phyloP scores from a whole-genome alignment of 805 yeast genomes.

The Ogataea nonfermentans region DNA sequence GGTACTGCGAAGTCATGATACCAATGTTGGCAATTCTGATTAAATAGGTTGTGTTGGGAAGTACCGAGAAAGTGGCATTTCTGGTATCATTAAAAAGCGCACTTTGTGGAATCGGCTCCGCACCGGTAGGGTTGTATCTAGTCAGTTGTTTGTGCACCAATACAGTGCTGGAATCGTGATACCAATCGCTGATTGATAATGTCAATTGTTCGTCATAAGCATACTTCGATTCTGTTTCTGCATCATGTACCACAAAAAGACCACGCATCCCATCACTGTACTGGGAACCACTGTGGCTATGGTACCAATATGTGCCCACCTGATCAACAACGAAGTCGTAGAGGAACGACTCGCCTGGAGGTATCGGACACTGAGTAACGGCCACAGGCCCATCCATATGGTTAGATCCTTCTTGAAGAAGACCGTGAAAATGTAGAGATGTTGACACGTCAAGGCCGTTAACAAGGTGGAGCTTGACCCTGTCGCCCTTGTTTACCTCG shows the following conservation, averaged over 20 bases:
- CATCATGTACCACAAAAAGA: conserved; percentile 61
- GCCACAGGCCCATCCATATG: conserved; percentile 79
- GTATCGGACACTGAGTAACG: conserved; percentile 79
- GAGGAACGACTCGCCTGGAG: conserved; percentile 61
- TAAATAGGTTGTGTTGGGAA: conserved; percentile 60
- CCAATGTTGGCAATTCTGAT: conserved; percentile 67
- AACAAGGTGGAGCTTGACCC: conserved; percentile 55
- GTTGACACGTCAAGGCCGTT: conserved; percentile 58
- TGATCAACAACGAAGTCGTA: conserved; percentile 75
- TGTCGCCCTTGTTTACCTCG: conserved; percentile 62
- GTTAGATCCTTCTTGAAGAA: conserved; percentile 59
- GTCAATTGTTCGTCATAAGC: conserved; percentile 61
- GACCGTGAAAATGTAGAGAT: conserved; percentile 77
- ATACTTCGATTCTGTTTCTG: conserved; percentile 44
- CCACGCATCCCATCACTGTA: conserved; percentile 79
- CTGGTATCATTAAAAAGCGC: conserved; percentile 63
- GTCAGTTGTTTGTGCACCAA: conserved; percentile 50
- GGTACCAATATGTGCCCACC: conserved; percentile 83
- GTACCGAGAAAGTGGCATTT: conserved; percentile 53
- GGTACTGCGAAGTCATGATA: conserved; percentile 69
- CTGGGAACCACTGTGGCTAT: conserved; percentile 74
- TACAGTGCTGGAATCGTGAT: conserved; percentile 51
- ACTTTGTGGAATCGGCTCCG: conserved; percentile 76
- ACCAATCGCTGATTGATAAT: conserved; percentile 60
- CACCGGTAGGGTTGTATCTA: conserved; percentile 79